Percentiles rank a stretch among this genome's conserved stretches.
phyloP scores from a whole-genome alignment of 75 land plant species.

The Pinus tabuliformis region DNA sequence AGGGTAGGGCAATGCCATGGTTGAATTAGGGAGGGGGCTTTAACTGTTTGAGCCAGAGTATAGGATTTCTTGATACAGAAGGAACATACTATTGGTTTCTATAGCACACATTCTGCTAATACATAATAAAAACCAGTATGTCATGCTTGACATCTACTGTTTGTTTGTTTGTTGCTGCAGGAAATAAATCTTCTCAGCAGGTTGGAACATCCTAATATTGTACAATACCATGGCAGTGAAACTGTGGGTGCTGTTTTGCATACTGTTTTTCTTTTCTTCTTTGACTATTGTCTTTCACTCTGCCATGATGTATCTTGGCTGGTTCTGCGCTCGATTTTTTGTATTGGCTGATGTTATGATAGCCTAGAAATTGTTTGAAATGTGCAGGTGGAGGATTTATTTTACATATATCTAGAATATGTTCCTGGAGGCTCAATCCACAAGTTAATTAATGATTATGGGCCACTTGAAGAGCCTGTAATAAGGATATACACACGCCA shows the following conservation, averaged over 20 bases:
- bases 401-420: conserved; percentile 78
- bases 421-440: conserved; percentile 84
- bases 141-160: background rate
- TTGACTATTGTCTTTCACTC: conserved; percentile 4
- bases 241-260: conserved; percentile 33
- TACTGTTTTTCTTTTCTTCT: background rate
- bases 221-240: conserved; percentile 85
- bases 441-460: conserved; percentile 62
- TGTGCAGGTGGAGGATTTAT: conserved; percentile 57
- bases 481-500: conserved; percentile 87
- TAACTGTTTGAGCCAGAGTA: background rate
- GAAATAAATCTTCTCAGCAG: conserved; percentile 76
- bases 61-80: background rate
- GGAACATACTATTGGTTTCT: background rate
- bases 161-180: conserved; percentile 30
- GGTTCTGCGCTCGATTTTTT: background rate
- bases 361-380: background rate
- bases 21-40: background rate
- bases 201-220: conserved; percentile 81
- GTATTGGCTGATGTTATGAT: background rate
- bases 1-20: background rate
- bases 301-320: background rate
- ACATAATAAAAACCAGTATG: background rate
- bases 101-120: background rate
- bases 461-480: conserved; percentile 72